Conservation (phyloP, 306 rosid genomes). For the Sindora glabra region DNA sequence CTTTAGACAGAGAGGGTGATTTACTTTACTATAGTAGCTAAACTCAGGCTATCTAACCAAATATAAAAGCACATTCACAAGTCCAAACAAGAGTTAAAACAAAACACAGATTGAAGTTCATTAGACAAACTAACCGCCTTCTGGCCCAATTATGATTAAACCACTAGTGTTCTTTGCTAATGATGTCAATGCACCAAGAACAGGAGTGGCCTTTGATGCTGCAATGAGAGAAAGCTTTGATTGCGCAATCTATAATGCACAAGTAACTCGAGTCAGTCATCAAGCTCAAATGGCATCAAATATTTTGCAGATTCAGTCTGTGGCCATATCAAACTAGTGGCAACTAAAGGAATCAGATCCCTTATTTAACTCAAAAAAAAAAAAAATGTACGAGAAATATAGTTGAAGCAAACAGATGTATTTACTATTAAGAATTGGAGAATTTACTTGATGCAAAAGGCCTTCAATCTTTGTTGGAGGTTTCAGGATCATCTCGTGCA, state of each 20-base stretch:
- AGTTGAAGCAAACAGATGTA: background rate
- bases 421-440: background rate
- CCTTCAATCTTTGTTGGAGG: constrained; percentile 44
- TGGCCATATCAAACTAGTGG: background rate
- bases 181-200: constrained; percentile 47
- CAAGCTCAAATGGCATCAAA: background rate
- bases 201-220: constrained; percentile 65
- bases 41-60: background rate
- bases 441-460: constrained; percentile 62
- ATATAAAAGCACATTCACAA: background rate
- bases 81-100: background rate
- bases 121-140: constrained; percentile 62
- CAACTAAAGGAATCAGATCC: background rate
- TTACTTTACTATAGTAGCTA: background rate
- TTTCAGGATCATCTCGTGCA: constrained; percentile 73
- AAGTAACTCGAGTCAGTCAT: constrained; percentile 13
- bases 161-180: constrained; percentile 44
- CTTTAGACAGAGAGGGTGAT: background rate
- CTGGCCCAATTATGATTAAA: constrained; percentile 77
- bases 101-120: background rate
- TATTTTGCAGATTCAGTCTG: background rate
- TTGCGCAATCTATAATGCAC: constrained; percentile 43
- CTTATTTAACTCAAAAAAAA: background rate
- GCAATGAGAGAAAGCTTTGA: constrained; percentile 73
- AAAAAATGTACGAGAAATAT: too few relatives aligned